Base-by-base conservation (phyloP, 306 rosid species). In the Begonia fuchsioides region DNA sequence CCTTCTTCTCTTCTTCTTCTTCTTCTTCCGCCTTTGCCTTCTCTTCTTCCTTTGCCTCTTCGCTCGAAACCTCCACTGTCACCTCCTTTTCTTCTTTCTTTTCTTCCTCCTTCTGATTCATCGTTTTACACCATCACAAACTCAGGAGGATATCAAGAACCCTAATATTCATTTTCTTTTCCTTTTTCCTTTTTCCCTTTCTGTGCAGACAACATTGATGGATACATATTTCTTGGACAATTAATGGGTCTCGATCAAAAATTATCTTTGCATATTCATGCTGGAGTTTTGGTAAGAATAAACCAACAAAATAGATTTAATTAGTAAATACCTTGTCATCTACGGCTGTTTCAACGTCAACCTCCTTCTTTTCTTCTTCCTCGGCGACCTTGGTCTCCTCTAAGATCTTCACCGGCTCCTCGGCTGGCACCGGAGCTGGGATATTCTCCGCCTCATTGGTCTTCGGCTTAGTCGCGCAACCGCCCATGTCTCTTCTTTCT, bases 391-490 rank as follows among this genome's bases (percentile, higher is more conserved):
- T 18, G 0, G 13, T 40, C 19, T 39, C 49, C 61, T 13, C 61
- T 8, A 45, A 9, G 38, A 19, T 18, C 53, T 47, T 57, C 61
- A 19, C 4, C 12, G 61, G 43, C 38, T 46, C 38, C 52, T 48
- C 11, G 12, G 17, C 47, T 2, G 32, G 46, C 8, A 13, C 20
- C 2, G 54, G 19, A 2, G 12, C 17, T 10, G 20, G 54, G 38
- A 26, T 26, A 26, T 0, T 17, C 20, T 38, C 39, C 3, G 35
- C 52, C 6, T 48, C 48, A 18, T 47, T 9, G 3, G 54, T 49
- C 49, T 58, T 58, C 3, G 62, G 62, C 54, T 58, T 58, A 16
- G 54, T 58, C 7, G 62, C 54, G 8, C 62, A 58, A 48, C 40
- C 54, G 47, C 62, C 62, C 62, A 58, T 41, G 12, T 41, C 14